phyloP scores from a whole-genome alignment of 768 basidiomycete genomes.

The Serendipita vermifera region DNA sequence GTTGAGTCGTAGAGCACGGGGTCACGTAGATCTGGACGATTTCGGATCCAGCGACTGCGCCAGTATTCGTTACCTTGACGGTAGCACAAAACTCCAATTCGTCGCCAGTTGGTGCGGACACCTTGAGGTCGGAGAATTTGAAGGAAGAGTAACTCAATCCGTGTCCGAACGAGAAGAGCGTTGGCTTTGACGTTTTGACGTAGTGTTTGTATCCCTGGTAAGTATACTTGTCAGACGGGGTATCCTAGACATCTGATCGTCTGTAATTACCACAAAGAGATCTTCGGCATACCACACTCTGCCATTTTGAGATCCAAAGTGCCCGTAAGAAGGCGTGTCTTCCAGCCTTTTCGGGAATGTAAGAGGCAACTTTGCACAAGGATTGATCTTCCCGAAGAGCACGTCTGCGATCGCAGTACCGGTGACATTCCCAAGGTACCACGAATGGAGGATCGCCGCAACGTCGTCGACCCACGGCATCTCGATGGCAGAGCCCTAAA shows the following conservation, averaged over 20 bases:
- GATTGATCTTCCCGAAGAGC: slow-evolving; percentile 47
- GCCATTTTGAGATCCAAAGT: slow-evolving; percentile 60
- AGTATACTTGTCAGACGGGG: background rate
- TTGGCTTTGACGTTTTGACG: slow-evolving; percentile 41
- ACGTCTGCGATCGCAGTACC: slow-evolving; percentile 48
- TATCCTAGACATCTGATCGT: background rate
- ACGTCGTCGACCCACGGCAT: slow-evolving; percentile 41
- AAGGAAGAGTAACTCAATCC: slow-evolving; percentile 22
- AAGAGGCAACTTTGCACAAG: slow-evolving; percentile 43
- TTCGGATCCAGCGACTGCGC: slow-evolving; percentile 13
- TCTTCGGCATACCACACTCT: slow-evolving; percentile 52
- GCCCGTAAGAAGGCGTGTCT: slow-evolving; percentile 55
- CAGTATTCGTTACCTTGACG: slow-evolving; percentile 16
- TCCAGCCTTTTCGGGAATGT: slow-evolving; percentile 50
- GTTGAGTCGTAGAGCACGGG: slow-evolving; percentile 27
- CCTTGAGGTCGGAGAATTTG: slow-evolving; percentile 16
- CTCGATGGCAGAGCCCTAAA: slow-evolving; percentile 29
- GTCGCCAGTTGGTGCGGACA: slow-evolving; percentile 7
- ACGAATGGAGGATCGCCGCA: slow-evolving; percentile 18
- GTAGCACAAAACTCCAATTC: slow-evolving; percentile 15
- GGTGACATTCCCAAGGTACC: slow-evolving; percentile 33
- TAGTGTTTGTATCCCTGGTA: slow-evolving; percentile 61
- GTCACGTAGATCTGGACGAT: slow-evolving; percentile 21
- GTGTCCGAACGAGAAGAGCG: slow-evolving; percentile 22
- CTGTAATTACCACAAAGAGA: slow-evolving; percentile 44